Evolutionary conservation across 495 filamentous ascomycete species (phyloP).

Genomic region (Amorphotheca resinae): DNA sequence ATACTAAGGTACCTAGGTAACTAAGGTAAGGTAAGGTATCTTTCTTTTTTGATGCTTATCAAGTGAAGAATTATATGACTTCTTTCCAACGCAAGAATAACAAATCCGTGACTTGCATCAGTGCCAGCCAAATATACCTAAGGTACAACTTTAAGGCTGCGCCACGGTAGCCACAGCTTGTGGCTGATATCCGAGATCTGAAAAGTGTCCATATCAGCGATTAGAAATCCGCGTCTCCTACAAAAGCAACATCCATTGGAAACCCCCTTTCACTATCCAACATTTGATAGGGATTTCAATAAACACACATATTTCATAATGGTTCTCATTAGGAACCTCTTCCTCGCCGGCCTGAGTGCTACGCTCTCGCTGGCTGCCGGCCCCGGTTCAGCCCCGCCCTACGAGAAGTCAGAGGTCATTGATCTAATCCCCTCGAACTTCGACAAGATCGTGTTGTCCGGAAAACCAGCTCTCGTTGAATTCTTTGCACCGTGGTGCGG

Average conservation of each 20-base stretch:
- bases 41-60: no score
- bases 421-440: constrained; percentile 86
- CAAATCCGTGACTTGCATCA: no score
- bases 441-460: constrained; percentile 76
- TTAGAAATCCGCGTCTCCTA: not conserved
- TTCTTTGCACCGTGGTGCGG: constrained; percentile 99
- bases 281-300: no score
- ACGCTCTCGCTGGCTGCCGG: constrained; percentile 6
- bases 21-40: no score
- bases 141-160: no score
- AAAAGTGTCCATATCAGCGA: constrained; percentile 1
- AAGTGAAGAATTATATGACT: no score
- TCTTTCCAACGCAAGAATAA: no score
- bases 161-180: no score
- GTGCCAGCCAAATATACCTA: no score
- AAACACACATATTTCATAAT: constrained; percentile 1
- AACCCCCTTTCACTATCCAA: not conserved
- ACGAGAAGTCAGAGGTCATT: constrained; percentile 49
- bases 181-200: no score
- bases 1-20: no score
- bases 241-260: no score
- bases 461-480: constrained; percentile 93
- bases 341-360: constrained; percentile 30
- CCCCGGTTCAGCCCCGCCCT: constrained; percentile 6
- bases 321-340: constrained; percentile 40